A percentile compares a stretch with the other conserved stretches of the same genome.
These are phyloP conservation scores for Gryganskiella cystojenkinii DNA, from an alignment of 192 early-diverging fungal genomes.

Conservation along the genomic window DNA sequence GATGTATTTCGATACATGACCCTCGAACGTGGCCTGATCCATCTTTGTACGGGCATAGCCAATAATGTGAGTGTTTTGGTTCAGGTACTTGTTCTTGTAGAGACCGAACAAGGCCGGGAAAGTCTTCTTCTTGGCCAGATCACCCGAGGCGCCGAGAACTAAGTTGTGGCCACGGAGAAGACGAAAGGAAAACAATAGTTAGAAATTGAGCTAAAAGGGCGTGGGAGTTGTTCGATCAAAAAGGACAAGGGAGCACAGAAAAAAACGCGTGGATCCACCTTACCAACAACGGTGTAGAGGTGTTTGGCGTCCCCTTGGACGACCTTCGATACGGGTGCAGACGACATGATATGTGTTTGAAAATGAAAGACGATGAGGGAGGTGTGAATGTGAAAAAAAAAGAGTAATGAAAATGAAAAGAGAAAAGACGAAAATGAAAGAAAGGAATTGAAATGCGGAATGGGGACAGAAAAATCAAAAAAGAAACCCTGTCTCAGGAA, in stretches of 20 bases:
- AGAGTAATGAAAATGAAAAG: background rate
- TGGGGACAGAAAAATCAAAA: background rate
- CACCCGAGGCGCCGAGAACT: slow-evolving; percentile 92
- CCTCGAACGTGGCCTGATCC: slow-evolving; percentile 76
- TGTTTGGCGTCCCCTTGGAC: slow-evolving; percentile 24
- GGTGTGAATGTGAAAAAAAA: background rate
- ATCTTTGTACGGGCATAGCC: slow-evolving; percentile 94
- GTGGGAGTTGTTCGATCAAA: background rate
- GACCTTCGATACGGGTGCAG: background rate
- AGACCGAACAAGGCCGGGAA: slow-evolving; percentile 96
- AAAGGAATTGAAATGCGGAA: too few relatives aligned
- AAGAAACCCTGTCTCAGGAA: too few relatives aligned
- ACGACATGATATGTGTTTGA: slow-evolving; percentile 13
- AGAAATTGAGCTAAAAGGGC: background rate
- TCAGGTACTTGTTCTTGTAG: slow-evolving; percentile 86
- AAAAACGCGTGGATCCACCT: background rate
- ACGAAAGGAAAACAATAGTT: background rate
- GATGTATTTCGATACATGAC: slow-evolving; percentile 76
- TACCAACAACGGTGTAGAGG: slow-evolving; percentile 49
- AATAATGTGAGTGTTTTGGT: slow-evolving; percentile 78
- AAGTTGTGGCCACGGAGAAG: background rate
- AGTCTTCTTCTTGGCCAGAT: slow-evolving; percentile 98
- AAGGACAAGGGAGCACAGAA: background rate
- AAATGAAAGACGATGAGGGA: background rate
- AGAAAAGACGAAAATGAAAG: slow-evolving; percentile 2